phyloP scores from a whole-genome alignment of 331 rosid genomes.

The Quercus lobata region DNA sequence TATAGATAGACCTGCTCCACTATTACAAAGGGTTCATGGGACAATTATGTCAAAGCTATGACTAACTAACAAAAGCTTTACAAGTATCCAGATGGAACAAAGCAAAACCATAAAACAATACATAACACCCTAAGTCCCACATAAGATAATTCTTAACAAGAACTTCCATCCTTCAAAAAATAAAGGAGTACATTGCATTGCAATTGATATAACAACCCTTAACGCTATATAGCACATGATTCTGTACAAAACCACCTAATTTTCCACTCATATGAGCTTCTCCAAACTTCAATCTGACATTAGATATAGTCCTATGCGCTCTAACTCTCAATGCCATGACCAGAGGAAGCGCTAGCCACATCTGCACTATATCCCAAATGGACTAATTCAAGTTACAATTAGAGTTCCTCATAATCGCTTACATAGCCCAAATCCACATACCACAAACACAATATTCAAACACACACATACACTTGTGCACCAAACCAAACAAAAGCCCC shows the following conservation, averaged over 20 bases:
- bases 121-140: neutral
- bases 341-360: accelerated
- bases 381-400: too few relatives aligned
- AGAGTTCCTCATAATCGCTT: too few relatives aligned
- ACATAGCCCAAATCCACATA: too few relatives aligned
- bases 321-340: too few relatives aligned
- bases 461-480: neutral
- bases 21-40: neutral
- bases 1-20: neutral
- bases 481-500: neutral
- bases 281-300: neutral
- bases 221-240: neutral
- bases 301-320: too few relatives aligned
- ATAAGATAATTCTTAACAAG: neutral
- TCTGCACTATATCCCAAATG: too few relatives aligned
- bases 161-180: neutral
- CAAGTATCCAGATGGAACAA: neutral
- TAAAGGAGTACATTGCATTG: too few relatives aligned
- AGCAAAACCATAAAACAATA: neutral
- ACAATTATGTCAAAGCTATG: neutral
- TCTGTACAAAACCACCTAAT: neutral
- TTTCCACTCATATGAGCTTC: neutral
- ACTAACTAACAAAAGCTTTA: neutral
- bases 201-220: neutral
- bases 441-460: too few relatives aligned